A percentile compares a stretch with the other conserved stretches of the same genome.
These are phyloP conservation scores for Artemisia argyi DNA, from an alignment of 129 eudicot species.

Conservation along the genomic window DNA sequence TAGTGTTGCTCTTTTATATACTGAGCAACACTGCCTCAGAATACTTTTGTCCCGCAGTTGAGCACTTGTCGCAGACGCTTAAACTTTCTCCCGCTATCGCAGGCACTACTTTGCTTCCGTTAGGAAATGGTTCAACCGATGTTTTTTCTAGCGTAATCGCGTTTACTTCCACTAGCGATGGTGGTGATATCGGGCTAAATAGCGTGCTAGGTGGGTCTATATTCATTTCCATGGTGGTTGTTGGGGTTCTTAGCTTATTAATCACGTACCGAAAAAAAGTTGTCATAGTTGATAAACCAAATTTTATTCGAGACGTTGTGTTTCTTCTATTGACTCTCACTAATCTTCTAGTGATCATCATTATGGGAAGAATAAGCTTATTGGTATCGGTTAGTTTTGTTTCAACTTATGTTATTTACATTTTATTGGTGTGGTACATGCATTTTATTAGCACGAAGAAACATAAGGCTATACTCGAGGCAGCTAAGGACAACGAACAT, in stretches of 20 bases:
- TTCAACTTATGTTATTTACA: conserved; percentile 45
- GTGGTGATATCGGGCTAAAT: conserved; percentile 59
- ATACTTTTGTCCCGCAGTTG: conserved; percentile 61
- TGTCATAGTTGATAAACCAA: conserved; percentile 32
- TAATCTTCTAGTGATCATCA: conserved; percentile 38
- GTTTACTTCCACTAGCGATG: conserved; percentile 49
- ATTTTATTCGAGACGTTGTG: conserved; percentile 59
- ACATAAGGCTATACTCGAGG: not conserved
- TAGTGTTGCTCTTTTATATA: conserved; percentile 51
- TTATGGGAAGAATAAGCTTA: conserved; percentile 17
- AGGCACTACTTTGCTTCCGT: conserved; percentile 72
- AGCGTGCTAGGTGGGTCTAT: conserved; percentile 73
- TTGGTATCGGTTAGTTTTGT: conserved; percentile 51
- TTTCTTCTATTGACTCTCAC: conserved; percentile 52
- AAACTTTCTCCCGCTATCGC: conserved; percentile 66
- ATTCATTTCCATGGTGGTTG: conserved; percentile 56
- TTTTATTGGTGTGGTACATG: conserved; percentile 46
- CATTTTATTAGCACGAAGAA: conserved; percentile 31
- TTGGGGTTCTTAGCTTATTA: conserved; percentile 49
- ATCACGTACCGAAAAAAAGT: conserved; percentile 25
- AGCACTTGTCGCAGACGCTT: conserved; percentile 43
- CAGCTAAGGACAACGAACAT: not conserved
- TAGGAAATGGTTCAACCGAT: conserved; percentile 70
- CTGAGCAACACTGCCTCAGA: conserved; percentile 60
- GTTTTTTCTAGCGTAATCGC: conserved; percentile 61